Conservation (phyloP, 129 eudicot species). For the Kitagawia praeruptora region DNA sequence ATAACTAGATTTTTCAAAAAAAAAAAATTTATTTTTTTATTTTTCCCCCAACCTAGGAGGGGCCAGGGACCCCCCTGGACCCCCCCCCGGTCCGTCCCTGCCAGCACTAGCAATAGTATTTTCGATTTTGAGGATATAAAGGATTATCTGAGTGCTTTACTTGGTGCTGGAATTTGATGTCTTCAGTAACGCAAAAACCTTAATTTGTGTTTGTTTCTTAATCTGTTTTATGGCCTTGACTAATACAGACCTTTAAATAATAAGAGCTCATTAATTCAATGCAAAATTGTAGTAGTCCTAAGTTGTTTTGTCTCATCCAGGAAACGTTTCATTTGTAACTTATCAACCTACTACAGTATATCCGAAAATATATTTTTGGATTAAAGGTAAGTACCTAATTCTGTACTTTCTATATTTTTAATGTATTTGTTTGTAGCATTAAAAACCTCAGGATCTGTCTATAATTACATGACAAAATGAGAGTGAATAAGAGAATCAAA, state of each 20-base stretch:
- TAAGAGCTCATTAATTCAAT: background rate
- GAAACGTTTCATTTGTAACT: background rate
- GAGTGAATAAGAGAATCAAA: background rate
- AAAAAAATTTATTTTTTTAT: too few relatives aligned
- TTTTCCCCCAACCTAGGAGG: too few relatives aligned
- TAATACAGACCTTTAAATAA: background rate
- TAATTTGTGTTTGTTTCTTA: background rate
- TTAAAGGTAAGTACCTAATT: background rate
- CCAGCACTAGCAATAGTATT: background rate
- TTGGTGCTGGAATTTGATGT: background rate
- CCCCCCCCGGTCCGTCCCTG: too few relatives aligned
- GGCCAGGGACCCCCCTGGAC: too few relatives aligned
- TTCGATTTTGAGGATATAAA: background rate
- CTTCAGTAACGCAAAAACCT: background rate
- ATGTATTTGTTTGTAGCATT: background rate
- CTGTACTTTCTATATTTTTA: background rate
- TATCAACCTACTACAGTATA: background rate
- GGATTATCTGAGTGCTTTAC: background rate
- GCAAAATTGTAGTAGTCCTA: background rate
- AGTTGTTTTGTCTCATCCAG: background rate
- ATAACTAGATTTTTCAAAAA: too few relatives aligned
- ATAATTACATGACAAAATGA: background rate
- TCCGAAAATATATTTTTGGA: background rate
- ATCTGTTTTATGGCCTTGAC: background rate
- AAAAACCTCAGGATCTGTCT: background rate